A percentile compares a stretch with the other conserved stretches of the same genome.
phyloP scores from a whole-genome alignment of 1,139 yeast genomes.

The Nakaseomyces glabratus region DNA sequence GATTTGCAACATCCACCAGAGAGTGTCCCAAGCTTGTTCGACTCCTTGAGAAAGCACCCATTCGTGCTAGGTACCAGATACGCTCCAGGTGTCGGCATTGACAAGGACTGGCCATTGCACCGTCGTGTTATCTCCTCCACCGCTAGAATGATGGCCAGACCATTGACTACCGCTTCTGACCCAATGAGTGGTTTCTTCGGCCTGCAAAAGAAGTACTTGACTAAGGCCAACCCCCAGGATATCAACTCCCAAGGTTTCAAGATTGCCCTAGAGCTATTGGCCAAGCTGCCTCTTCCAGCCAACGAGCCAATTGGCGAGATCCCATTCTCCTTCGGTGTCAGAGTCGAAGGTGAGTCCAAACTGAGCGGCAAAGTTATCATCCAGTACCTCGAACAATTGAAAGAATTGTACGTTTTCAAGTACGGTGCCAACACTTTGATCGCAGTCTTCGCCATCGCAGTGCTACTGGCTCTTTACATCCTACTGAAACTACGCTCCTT shows the following conservation, averaged over 20 bases:
- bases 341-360: constrained; percentile 43
- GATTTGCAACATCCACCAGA: constrained; percentile 44
- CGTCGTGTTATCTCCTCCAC: constrained; percentile 40
- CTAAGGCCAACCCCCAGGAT: constrained; percentile 26
- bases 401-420: constrained; percentile 37
- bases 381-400: constrained; percentile 37
- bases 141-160: constrained; percentile 39
- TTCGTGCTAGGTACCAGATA: constrained; percentile 41
- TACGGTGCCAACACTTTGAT: constrained; percentile 34
- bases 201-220: constrained; percentile 35
- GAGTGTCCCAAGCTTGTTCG: constrained; percentile 36
- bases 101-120: constrained; percentile 41
- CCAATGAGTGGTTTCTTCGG: constrained; percentile 45
- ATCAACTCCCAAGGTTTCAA: constrained; percentile 39
- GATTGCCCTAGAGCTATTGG: constrained; percentile 38
- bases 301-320: constrained; percentile 35
- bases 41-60: constrained; percentile 33
- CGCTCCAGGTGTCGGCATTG: constrained; percentile 43
- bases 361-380: constrained; percentile 39
- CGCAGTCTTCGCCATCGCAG: constrained; percentile 25
- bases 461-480: constrained; percentile 26
- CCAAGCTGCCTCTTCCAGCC: constrained; percentile 36
- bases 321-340: constrained; percentile 42
- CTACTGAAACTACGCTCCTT: constrained; percentile 22
- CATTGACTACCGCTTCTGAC: constrained; percentile 39